Conservation (phyloP, 2,329 filamentous ascomycete species). For the Hypoxylon sp. region DNA sequence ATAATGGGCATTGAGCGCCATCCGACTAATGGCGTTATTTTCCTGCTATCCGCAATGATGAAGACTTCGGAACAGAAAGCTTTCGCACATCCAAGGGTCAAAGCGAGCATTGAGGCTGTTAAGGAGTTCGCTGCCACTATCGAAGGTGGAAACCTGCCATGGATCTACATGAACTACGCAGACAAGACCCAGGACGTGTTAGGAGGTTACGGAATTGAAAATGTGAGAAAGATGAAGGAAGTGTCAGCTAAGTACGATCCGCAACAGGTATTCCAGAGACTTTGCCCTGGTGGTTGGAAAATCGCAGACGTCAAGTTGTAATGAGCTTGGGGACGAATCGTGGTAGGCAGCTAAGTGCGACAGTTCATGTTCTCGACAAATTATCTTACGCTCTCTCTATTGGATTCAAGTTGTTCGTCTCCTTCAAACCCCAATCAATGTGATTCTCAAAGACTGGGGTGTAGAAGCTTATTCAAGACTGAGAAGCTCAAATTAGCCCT, state of each 20-base stretch:
- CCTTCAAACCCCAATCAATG: too few relatives aligned
- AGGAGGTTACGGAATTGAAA: constrained; percentile 46
- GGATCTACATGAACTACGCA: constrained; percentile 46
- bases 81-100: neutral
- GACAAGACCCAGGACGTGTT: constrained; percentile 46
- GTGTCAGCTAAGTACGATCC: constrained; percentile 54
- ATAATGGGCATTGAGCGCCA: constrained; percentile 4
- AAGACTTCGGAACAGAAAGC: neutral
- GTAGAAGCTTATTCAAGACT: too few relatives aligned
- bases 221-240: constrained; percentile 43
- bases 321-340: too few relatives aligned
- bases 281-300: too few relatives aligned
- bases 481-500: too few relatives aligned
- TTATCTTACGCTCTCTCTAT: too few relatives aligned
- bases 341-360: too few relatives aligned
- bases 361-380: too few relatives aligned
- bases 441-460: too few relatives aligned
- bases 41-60: neutral
- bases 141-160: neutral
- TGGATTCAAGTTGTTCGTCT: too few relatives aligned
- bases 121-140: neutral
- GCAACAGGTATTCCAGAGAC: constrained; percentile 28
- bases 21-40: neutral
- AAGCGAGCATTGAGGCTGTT: neutral
- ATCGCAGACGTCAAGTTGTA: too few relatives aligned